phyloP scores from a whole-genome alignment of 176 grass and related monocot genomes.

The Musa troglodytarum region DNA sequence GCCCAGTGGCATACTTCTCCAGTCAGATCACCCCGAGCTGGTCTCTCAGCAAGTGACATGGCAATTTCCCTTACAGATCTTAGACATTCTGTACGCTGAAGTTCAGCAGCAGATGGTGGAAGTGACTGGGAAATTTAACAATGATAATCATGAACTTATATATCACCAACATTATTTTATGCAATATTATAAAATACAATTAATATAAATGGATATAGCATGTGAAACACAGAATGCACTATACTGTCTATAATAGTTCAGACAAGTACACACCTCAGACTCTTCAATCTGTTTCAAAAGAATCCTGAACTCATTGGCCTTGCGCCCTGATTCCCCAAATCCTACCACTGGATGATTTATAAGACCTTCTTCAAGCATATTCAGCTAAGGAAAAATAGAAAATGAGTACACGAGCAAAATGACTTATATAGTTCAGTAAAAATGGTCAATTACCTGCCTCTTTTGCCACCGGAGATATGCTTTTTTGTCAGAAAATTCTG shows the following conservation, averaged over 20 bases:
- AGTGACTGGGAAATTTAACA: constrained; percentile 46
- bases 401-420: constrained; percentile 20
- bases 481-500: constrained; percentile 97
- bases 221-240: not conserved
- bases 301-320: constrained; percentile 78
- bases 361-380: constrained; percentile 98
- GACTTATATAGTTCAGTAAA: constrained; percentile 6
- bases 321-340: constrained; percentile 83
- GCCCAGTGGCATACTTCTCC: constrained; percentile 98
- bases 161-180: not conserved
- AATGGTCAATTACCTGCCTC: constrained; percentile 63
- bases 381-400: constrained; percentile 47
- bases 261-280: constrained; percentile 58
- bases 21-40: constrained; percentile 78
- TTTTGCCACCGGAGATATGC: constrained; percentile 99
- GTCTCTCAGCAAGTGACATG: constrained; percentile 73
- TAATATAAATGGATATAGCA: not conserved
- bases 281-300: constrained; percentile 95
- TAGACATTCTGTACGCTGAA: constrained; percentile 77
- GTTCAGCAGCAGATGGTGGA: constrained; percentile 63
- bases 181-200: not conserved
- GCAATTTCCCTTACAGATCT: constrained; percentile 74
- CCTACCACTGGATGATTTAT: constrained; percentile 85
- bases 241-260: not conserved
- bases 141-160: constrained; percentile 19